Base-by-base conservation (phyloP, 331 rosid genomes). In the Malus hybrid region DNA sequence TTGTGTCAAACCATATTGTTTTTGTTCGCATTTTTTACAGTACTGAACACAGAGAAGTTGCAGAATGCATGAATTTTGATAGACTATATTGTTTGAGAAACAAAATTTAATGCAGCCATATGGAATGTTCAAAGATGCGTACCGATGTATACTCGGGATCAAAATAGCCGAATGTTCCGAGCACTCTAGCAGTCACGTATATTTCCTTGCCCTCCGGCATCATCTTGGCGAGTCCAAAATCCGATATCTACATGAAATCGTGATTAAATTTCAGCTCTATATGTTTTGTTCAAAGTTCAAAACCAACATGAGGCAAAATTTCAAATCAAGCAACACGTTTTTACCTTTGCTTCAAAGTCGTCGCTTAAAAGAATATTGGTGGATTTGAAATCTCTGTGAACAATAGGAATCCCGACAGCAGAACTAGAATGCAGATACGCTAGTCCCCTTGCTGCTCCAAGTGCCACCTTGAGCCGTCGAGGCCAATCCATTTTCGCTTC, bases 101-200 rank as follows among this genome's bases (percentile, higher is more conserved):
- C 20, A 52, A 52, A 28, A 14, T 28, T 13, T 14, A 5, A 28
- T 6, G 66, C 36, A 28, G n/a, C 66, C n/a, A 3, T 62, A 62
- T 28, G 30, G 30, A 28, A 4, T 29, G 22, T 63, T 63, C 67
- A 14, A 14, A 26, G 30, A 70, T 71, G 64, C 88, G 9, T 88
- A 94, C 97, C 82, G 95, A 92, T 75, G 99, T 91, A 77, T 94
- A 94, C 86, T 92, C 97, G 0, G 99, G 97, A 85, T 91, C 97
- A 78, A 94, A 92, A 71, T 93, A 93, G 79, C 98, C 98, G 29
- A 93, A 93, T 67, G 98, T 93, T n/a, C 98, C 98, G 9, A 91
- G 97, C 34, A 93, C 97, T 72, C 93, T 88, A 58, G 94, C 95
- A 0, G 98, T 91, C 66, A 87, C 90, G 16, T 84, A 79, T 32